Base-by-base conservation (phyloP, 1,139 yeast genomes). In the Yamadazyma atlantica region DNA sequence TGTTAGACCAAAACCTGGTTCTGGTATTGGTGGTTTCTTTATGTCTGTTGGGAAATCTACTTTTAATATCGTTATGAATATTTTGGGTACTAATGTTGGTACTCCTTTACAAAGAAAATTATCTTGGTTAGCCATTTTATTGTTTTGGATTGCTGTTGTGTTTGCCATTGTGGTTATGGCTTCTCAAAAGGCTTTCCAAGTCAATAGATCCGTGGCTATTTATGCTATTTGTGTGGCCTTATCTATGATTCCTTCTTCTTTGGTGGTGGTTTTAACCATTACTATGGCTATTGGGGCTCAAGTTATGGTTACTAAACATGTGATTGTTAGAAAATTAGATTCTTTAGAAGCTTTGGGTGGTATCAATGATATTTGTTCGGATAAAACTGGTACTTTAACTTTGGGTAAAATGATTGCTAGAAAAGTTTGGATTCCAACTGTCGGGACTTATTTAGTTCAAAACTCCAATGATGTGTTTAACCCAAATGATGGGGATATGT, bases 221-320 rank as follows among this genome's bases (percentile, higher is more conserved):
- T 85, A 85, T 54, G 94, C 95, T 13, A 82, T 85, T 51, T 85
- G 89, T 60, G 87, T 82, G 37, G 92, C 92, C 2, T 68, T 85
- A 35, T 80, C 92, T 3, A 84, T 85, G 92, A 85, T 85, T 52
- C 95, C 94, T 3, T 85, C 90, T 3, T 81, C 90, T 1, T 70
- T 85, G 49, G 82, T 85, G 41, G 94, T 85, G 30, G 94, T 85
- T 17, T 73, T 85, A 43, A 85, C 94, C 13, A 85, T 85, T 44
- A 85, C 94, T 3, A 85, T 85, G 92, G 90, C 94, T 6, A 82
- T 84, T 44, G 94, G 94, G 18, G 85, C 94, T 27, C 83, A 82
- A 50, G 84, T 80, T 13, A 85, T 85, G 94, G 84, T 81, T 29
- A 60, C 65, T 34, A 75, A 82, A 51, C 69, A 83, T 53, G 94